Conservation (phyloP, 768 basidiomycete species). For the Boletus rufocinnamomeus region DNA sequence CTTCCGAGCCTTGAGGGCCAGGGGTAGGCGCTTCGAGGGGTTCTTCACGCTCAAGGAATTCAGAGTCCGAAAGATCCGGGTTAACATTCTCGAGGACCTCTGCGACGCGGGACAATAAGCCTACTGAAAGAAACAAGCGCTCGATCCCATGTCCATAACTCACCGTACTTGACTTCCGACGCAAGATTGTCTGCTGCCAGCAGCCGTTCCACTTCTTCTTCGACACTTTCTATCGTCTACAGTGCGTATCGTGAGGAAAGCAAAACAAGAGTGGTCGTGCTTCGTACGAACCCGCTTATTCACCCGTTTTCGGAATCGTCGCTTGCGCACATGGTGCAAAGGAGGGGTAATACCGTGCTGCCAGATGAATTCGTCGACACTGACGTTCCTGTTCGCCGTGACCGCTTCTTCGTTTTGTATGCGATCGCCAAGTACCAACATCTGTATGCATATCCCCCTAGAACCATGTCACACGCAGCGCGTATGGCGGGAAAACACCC, state of each 20-base stretch:
- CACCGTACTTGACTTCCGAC: constrained; percentile 75
- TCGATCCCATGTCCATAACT: constrained; percentile 11
- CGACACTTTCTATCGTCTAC: constrained; percentile 92
- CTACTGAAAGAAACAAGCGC: not conserved
- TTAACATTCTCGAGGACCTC: constrained; percentile 90
- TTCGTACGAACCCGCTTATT: constrained; percentile 65
- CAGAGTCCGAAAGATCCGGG: constrained; percentile 87
- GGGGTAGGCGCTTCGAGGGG: constrained; percentile 69
- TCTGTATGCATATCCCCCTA: constrained; percentile 48
- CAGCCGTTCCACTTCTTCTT: constrained; percentile 88
- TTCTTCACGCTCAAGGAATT: constrained; percentile 71
- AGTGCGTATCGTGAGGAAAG: constrained; percentile 10
- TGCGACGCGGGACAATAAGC: constrained; percentile 31
- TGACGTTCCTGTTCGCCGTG: constrained; percentile 67
- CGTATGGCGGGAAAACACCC: constrained; percentile 15
- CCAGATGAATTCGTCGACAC: constrained; percentile 95
- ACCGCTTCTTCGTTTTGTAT: constrained; percentile 69
- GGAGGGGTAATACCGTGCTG: constrained; percentile 96
- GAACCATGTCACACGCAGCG: constrained; percentile 14
- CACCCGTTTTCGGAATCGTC: constrained; percentile 88
- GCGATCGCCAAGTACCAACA: constrained; percentile 86
- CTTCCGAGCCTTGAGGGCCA: constrained; percentile 64
- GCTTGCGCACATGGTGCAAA: constrained; percentile 83
- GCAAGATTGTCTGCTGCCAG: constrained; percentile 80
- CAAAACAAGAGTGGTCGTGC: not conserved